These are phyloP conservation scores for Cystobasidium ongulense DNA, from an alignment of 768 basidiomycete species.

Conservation along the genomic window DNA sequence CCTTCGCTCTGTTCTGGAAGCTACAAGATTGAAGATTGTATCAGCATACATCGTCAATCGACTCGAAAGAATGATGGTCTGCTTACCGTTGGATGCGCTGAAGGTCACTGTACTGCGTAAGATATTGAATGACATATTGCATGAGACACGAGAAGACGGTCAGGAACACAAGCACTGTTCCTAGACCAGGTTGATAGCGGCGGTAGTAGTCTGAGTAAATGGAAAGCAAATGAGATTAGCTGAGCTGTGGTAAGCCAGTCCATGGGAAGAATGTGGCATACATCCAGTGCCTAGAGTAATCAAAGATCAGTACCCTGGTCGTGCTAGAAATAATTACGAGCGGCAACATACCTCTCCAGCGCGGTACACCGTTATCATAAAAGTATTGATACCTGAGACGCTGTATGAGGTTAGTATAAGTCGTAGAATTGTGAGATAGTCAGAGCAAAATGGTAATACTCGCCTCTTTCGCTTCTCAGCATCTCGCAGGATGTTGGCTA, in stretches of 20 bases:
- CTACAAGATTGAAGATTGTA: neutral
- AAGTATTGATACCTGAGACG: constrained; percentile 69
- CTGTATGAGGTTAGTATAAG: neutral
- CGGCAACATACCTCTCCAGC: constrained; percentile 61
- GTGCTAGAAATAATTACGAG: neutral
- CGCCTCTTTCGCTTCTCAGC: constrained; percentile 67
- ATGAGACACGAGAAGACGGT: constrained; percentile 64
- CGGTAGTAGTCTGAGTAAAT: constrained; percentile 69
- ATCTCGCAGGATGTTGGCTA: constrained; percentile 70
- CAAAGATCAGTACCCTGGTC: neutral
- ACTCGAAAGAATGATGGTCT: neutral
- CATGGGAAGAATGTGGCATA: constrained; percentile 11
- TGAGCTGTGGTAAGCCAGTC: neutral
- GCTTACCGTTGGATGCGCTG: constrained; percentile 59
- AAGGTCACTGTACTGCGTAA: constrained; percentile 69
- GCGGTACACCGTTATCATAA: constrained; percentile 94
- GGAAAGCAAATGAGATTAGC: neutral
- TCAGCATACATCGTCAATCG: neutral
- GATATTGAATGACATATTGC: constrained; percentile 68
- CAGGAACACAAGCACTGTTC: constrained; percentile 70
- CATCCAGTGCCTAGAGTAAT: constrained; percentile 38
- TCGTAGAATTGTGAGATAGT: constrained; percentile 17
- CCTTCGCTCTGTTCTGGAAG: constrained; percentile 52
- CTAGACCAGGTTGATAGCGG: constrained; percentile 86
- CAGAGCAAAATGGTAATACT: too few relatives aligned